A percentile compares a stretch with the other conserved stretches of the same genome.
Evolutionary conservation across 148 eudicot species (phyloP).

Genomic region (Camellia japonica): DNA sequence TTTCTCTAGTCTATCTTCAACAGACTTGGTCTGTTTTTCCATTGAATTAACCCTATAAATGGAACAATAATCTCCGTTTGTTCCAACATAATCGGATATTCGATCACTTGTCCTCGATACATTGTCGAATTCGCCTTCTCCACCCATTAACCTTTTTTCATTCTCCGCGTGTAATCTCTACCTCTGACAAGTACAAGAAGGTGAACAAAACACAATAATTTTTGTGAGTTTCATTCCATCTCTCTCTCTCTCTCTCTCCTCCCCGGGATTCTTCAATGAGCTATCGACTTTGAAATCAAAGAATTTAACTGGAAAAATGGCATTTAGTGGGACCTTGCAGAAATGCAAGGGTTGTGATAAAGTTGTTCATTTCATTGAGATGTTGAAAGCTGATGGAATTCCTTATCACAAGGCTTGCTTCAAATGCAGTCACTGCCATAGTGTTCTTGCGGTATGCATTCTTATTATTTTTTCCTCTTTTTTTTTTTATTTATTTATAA

Average conservation of each 20-base stretch:
- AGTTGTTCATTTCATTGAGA: constrained; percentile 65
- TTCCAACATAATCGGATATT: constrained; percentile 3
- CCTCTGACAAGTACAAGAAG: constrained; percentile 1
- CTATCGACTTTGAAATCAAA: neutral
- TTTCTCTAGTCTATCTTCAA: neutral
- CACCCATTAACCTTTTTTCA: neutral
- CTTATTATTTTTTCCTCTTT: neutral
- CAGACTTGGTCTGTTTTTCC: neutral
- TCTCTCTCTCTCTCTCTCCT: neutral
- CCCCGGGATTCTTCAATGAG: neutral
- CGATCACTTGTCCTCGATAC: neutral
- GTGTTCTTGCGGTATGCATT: constrained; percentile 51
- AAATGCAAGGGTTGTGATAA: constrained; percentile 94
- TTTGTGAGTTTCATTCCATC: neutral
- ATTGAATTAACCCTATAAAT: neutral
- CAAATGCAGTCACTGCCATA: constrained; percentile 77
- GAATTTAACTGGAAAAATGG: constrained; percentile 30
- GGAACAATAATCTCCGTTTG: neutral
- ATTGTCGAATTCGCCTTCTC: constrained; percentile 11
- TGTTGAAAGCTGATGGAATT: constrained; percentile 71
- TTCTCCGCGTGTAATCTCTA: neutral
- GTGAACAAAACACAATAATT: neutral
- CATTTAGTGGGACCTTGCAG: constrained; percentile 60
- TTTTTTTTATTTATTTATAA: neutral
- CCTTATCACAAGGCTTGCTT: constrained; percentile 77